These are phyloP conservation scores for Daldinia loculata DNA, from an alignment of 495 filamentous ascomycete species.

Conservation along the genomic window DNA sequence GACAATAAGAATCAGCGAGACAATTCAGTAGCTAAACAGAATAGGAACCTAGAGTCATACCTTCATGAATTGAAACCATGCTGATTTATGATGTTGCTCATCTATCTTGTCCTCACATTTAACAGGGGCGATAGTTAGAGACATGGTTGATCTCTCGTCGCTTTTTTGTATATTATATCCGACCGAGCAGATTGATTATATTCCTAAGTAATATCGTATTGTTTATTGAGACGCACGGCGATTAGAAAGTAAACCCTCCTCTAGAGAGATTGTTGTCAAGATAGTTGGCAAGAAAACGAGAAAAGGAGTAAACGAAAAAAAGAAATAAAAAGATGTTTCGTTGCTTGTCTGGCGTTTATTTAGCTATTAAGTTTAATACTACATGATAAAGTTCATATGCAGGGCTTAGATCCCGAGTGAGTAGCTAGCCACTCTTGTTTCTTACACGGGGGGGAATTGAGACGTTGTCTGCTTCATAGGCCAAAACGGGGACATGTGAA, in stretches of 20 bases:
- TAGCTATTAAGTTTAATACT: conserved; percentile 17
- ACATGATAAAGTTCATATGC: conserved; percentile 12
- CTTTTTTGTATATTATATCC: background rate
- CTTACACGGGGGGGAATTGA: conserved; percentile 23
- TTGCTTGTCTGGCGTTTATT: background rate
- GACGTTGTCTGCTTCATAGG: conserved; percentile 39
- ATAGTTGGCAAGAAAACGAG: background rate
- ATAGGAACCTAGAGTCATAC: conserved; percentile 15
- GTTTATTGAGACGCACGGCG: background rate
- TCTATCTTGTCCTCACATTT: conserved; percentile 40
- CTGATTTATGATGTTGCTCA: conserved; percentile 37
- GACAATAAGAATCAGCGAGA: conserved; percentile 11
- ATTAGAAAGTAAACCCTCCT: background rate
- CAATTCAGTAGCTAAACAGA: background rate
- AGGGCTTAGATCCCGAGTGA: conserved; percentile 9
- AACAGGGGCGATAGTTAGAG: conserved; percentile 23
- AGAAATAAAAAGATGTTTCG: background rate
- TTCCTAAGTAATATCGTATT: background rate
- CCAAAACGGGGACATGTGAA: conserved; percentile 33
- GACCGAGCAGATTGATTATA: background rate
- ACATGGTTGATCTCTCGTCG: conserved; percentile 16
- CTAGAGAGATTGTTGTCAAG: background rate
- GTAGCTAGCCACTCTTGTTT: conserved; percentile 13
- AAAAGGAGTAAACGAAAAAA: background rate
- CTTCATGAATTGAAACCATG: conserved; percentile 51